These are phyloP conservation scores for Globisporangium emineosum DNA, from an alignment of 352 stramenopile genomes.

Conservation along the genomic window DNA sequence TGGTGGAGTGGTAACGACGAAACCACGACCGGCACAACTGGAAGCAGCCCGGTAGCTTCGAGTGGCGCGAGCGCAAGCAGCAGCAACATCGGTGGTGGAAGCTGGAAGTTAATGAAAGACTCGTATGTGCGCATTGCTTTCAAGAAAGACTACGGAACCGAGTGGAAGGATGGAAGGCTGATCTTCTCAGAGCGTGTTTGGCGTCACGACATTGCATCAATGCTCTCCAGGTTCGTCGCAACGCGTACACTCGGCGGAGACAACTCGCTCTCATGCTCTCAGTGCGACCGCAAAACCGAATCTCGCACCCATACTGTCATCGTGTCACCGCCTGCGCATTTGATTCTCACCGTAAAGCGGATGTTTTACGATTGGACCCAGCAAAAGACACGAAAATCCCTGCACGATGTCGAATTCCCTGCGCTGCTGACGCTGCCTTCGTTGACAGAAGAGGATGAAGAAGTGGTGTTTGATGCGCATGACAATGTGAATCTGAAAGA, in stretches of 20 bases:
- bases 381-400: constrained; percentile 84
- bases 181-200: constrained; percentile 84
- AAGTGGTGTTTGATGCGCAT: constrained; percentile 25
- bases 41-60: background rate
- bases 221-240: constrained; percentile 79
- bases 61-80: constrained; percentile 1
- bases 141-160: constrained; percentile 89
- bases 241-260: constrained; percentile 77
- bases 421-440: constrained; percentile 63
- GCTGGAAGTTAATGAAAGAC: constrained; percentile 82
- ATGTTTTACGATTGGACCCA: constrained; percentile 90
- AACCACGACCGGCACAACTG: constrained; percentile 14
- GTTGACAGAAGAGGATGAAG: constrained; percentile 59
- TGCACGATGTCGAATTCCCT: constrained; percentile 81
- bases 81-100: constrained; percentile 15
- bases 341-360: constrained; percentile 88
- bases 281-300: constrained; percentile 76
- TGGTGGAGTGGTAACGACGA: constrained; percentile 73
- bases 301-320: constrained; percentile 81
- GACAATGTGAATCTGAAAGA: constrained; percentile 17
- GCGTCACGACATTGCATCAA: constrained; percentile 77
- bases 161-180: constrained; percentile 77
- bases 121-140: constrained; percentile 84
- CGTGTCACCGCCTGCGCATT: constrained; percentile 68
- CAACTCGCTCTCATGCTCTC: constrained; percentile 70